Conservation (phyloP, 345 rosid species). For the Anacardium occidentale region DNA sequence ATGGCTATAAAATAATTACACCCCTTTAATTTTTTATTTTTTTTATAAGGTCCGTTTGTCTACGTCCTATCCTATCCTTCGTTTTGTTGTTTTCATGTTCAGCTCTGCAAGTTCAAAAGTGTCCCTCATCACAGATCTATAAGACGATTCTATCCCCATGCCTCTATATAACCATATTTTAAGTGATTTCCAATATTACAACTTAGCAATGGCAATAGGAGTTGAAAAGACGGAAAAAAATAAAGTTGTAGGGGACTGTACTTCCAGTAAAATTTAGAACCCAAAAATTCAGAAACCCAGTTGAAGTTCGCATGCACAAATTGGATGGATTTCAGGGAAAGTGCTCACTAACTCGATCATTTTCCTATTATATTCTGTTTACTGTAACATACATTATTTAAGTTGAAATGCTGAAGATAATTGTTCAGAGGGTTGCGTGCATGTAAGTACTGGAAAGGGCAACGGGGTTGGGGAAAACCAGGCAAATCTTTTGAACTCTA, state of each 20-base stretch:
- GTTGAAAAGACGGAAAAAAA: not conserved
- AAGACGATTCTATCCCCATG: slow-evolving; percentile 2
- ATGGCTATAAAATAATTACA: not conserved
- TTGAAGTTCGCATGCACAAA: not conserved
- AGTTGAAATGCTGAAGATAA: too few species aligned
- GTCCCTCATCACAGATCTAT: not conserved
- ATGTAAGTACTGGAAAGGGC: not conserved
- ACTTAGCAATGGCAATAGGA: slow-evolving; percentile 1
- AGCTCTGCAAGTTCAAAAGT: not conserved
- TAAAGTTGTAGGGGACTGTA: not conserved
- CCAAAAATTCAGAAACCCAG: not conserved
- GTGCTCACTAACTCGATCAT: not conserved
- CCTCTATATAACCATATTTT: not conserved
- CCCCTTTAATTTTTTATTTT: not conserved
- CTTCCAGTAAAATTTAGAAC: not conserved
- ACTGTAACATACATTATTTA: too few species aligned
- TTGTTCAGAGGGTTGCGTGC: not conserved
- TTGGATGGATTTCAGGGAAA: not conserved
- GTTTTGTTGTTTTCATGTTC: slow-evolving; percentile 19
- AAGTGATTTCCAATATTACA: not conserved
- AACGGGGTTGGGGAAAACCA: slow-evolving; percentile 3
- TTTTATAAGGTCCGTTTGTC: slow-evolving; percentile 12
- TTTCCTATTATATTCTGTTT: too few species aligned
- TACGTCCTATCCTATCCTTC: not conserved
- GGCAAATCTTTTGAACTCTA: slow-evolving; percentile 29